phyloP scores from a whole-genome alignment of 805 yeast genomes.

The Candida maesae region DNA sequence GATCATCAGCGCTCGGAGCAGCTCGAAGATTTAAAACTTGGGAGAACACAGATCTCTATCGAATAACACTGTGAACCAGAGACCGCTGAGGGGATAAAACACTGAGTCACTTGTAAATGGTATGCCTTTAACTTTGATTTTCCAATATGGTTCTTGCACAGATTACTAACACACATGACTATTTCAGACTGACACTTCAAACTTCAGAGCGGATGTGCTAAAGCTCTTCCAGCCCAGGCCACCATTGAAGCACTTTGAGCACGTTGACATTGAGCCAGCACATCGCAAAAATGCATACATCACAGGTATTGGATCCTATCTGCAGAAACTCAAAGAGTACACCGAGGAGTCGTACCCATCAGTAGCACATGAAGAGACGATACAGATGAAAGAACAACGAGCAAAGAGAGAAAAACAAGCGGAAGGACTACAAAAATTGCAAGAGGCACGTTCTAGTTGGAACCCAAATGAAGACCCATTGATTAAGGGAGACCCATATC shows the following conservation, averaged over 20 bases:
- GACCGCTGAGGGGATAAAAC: no score
- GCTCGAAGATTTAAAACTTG: no score
- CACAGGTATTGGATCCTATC: conserved; percentile 16
- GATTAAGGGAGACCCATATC: conserved; percentile 66
- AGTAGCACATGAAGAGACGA: conserved; percentile 28
- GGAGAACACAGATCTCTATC: no score
- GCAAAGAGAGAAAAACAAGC: conserved; percentile 25
- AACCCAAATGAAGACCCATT: conserved; percentile 55
- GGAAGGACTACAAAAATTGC: conserved; percentile 29
- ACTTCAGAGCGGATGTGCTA: conserved; percentile 37
- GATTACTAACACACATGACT: background rate
- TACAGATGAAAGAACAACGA: conserved; percentile 28
- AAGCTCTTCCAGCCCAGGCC: conserved; percentile 35
- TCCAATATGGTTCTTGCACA: no score
- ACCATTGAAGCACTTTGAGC: conserved; percentile 21
- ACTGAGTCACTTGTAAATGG: no score
- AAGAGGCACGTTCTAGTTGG: conserved; percentile 40
- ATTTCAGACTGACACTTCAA: conserved; percentile 30
- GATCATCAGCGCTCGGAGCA: no score
- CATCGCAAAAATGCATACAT: conserved; percentile 19
- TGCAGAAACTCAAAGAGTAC: conserved; percentile 28
- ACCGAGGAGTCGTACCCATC: conserved; percentile 18
- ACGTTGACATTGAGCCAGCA: conserved; percentile 17
- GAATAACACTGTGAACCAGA: no score
- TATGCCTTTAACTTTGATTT: no score